These are phyloP conservation scores for Bothriochloa decipiens DNA, from an alignment of 176 grass and related monocot genomes.

Conservation along the genomic window DNA sequence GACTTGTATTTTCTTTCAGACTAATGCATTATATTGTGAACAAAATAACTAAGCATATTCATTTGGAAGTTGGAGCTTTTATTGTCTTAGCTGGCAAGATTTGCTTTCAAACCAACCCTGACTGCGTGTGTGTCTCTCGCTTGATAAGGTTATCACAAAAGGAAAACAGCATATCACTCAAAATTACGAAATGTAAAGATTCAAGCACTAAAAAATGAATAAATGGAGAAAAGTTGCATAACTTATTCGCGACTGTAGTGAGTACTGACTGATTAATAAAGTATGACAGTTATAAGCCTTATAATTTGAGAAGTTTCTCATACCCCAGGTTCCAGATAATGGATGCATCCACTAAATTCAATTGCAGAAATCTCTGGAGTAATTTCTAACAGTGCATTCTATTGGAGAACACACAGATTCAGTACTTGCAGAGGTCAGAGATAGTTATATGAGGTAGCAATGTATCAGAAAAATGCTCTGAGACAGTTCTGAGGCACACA, in stretches of 20 bases:
- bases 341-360: not conserved
- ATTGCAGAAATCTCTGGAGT: not conserved
- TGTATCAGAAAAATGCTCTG: not conserved
- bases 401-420: no score
- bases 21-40: not conserved
- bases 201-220: not conserved
- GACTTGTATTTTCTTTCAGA: slow-evolving; percentile 5
- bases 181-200: not conserved
- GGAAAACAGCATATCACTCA: not conserved
- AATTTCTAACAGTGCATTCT: not conserved
- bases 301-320: not conserved
- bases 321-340: not conserved
- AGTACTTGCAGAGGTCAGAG: not conserved
- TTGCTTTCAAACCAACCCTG: not conserved
- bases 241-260: not conserved
- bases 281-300: not conserved
- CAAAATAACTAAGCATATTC: not conserved
- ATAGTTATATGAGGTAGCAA: not conserved
- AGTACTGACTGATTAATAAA: not conserved
- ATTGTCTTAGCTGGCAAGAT: not conserved
- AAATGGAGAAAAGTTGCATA: not conserved
- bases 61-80: not conserved
- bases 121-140: not conserved
- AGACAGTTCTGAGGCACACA: not conserved
- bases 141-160: slow-evolving; percentile 20